Percentiles rank a stretch among this genome's conserved stretches.
Evolutionary conservation across 1,284 basidiomycete genomes (phyloP).

Genomic region (Coniferiporia weirii): DNA sequence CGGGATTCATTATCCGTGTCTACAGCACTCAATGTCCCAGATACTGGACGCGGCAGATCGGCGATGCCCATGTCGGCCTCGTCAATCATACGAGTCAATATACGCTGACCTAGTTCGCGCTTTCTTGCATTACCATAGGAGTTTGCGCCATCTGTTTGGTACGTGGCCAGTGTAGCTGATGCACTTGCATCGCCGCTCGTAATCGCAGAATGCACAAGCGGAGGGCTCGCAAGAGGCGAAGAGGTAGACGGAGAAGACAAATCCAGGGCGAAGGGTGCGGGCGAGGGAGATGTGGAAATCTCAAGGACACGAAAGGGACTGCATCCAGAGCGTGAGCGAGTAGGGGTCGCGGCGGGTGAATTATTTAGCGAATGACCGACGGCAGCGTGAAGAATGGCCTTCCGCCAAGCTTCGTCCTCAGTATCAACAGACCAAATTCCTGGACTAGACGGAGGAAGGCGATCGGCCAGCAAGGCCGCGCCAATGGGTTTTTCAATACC

Average conservation of each 20-base stretch:
- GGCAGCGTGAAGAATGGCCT: slow-evolving; percentile 62
- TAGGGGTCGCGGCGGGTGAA: slow-evolving; percentile 28
- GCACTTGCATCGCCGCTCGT: slow-evolving; percentile 25
- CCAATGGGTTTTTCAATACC: slow-evolving; percentile 67
- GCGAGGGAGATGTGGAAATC: slow-evolving; percentile 10
- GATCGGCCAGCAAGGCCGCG: slow-evolving; percentile 65
- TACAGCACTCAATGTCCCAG: background rate
- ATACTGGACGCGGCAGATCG: background rate
- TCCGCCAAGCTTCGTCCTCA: slow-evolving; percentile 63
- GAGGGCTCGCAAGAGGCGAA: background rate
- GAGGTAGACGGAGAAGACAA: slow-evolving; percentile 18
- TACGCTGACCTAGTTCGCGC: slow-evolving; percentile 24
- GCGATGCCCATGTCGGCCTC: slow-evolving; percentile 18
- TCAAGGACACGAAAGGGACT: slow-evolving; percentile 7
- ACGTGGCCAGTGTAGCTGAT: slow-evolving; percentile 13
- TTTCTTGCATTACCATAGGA: slow-evolving; percentile 17
- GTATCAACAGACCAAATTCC: slow-evolving; percentile 49
- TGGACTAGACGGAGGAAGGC: slow-evolving; percentile 60
- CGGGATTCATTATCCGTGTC: background rate
- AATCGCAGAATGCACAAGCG: background rate
- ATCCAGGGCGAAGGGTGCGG: slow-evolving; percentile 17
- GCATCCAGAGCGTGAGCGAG: slow-evolving; percentile 4
- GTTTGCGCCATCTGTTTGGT: slow-evolving; percentile 7
- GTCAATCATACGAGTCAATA: slow-evolving; percentile 22
- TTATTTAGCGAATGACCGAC: slow-evolving; percentile 67